Conservation (phyloP, 2,329 filamentous ascomycete genomes). For the Aaosphaeria arxii region DNA sequence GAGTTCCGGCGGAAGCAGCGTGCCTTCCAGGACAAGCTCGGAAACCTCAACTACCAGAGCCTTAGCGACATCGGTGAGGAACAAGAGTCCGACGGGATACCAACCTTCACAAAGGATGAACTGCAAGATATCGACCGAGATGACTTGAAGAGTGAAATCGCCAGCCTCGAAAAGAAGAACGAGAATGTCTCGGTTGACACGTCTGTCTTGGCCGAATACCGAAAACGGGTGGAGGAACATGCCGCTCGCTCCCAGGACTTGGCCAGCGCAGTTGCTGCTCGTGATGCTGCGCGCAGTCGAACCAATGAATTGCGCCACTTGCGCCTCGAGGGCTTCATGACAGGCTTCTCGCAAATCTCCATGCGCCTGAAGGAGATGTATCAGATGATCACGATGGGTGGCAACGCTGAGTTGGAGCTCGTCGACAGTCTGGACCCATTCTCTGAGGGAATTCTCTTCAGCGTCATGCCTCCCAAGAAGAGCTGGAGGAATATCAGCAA, state of each 20-base stretch:
- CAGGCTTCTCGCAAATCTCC: conserved; percentile 92
- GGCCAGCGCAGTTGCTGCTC: conserved; percentile 69
- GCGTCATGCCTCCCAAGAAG: conserved; percentile 99
- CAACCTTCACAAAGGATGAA: conserved; percentile 73
- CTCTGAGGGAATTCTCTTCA: conserved; percentile 94
- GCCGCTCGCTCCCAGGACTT: conserved; percentile 80
- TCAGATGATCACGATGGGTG: conserved; percentile 99
- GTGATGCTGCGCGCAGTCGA: conserved; percentile 85
- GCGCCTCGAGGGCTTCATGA: conserved; percentile 96
- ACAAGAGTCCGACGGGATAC: conserved; percentile 52
- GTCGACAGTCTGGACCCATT: conserved; percentile 96
- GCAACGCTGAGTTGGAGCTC: conserved; percentile 94
- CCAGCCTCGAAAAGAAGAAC: conserved; percentile 68
- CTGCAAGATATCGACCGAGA: conserved; percentile 62
- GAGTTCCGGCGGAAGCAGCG: conserved; percentile 82
- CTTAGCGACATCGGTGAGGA: conserved; percentile 54
- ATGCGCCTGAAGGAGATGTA: conserved; percentile 98
- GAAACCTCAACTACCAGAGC: conserved; percentile 79
- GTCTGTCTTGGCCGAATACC: conserved; percentile 83
- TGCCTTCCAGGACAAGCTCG: conserved; percentile 88
- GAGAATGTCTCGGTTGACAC: conserved; percentile 87
- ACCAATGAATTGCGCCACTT: conserved; percentile 89
- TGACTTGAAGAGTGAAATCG: conserved; percentile 62
- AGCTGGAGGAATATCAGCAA: conserved; percentile 99
- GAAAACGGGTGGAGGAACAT: conserved; percentile 80